phyloP scores from a whole-genome alignment of 805 yeast genomes.

The Zygosaccharomyces gambellarensis region DNA sequence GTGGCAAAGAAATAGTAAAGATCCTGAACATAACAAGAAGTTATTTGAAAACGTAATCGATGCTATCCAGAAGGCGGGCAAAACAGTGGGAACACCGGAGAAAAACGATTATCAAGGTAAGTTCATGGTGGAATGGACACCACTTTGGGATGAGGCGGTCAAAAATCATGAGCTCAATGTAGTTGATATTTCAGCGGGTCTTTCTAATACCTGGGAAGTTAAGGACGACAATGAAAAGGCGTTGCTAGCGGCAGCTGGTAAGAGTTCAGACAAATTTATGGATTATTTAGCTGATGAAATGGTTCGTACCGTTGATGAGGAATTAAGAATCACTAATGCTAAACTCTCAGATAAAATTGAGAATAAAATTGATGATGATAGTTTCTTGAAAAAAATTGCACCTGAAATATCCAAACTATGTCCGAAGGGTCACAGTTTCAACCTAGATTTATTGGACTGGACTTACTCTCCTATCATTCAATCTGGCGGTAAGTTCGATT shows the following conservation, averaged over 20 bases:
- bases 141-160: slow-evolving; percentile 37
- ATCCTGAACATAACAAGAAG: slow-evolving; percentile 65
- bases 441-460: slow-evolving; percentile 80
- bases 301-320: slow-evolving; percentile 84
- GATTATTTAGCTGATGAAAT: slow-evolving; percentile 79
- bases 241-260: slow-evolving; percentile 63
- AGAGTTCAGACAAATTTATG: slow-evolving; percentile 74
- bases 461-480: slow-evolving; percentile 87
- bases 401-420: slow-evolving; percentile 38
- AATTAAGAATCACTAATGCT: slow-evolving; percentile 64
- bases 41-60: slow-evolving; percentile 54
- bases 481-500: slow-evolving; percentile 80
- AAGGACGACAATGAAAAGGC: slow-evolving; percentile 78
- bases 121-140: slow-evolving; percentile 75
- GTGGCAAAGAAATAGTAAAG: slow-evolving; percentile 72
- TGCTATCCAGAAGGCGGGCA: slow-evolving; percentile 42
- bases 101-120: slow-evolving; percentile 82
- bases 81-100: slow-evolving; percentile 58
- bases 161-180: slow-evolving; percentile 38
- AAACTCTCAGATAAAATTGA: slow-evolving; percentile 73
- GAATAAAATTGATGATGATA: slow-evolving; percentile 72
- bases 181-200: slow-evolving; percentile 50
- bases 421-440: slow-evolving; percentile 58
- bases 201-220: slow-evolving; percentile 56
- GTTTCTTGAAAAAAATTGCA: slow-evolving; percentile 55